phyloP scores from a whole-genome alignment of 441 rosid genomes.

The Pelargonium fulgidum region DNA sequence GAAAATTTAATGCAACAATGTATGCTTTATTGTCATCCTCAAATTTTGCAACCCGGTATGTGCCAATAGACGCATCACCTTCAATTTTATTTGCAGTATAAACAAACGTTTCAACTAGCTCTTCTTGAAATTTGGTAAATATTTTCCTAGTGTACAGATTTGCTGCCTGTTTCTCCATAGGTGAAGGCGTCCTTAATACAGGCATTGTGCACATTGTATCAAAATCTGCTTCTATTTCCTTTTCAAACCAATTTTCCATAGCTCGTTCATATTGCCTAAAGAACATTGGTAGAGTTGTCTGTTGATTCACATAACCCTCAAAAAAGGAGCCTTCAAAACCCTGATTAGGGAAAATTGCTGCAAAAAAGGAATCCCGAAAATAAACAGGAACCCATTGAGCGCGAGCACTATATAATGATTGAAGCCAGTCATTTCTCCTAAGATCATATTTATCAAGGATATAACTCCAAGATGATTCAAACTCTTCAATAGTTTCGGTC shows the following conservation, averaged over 20 bases:
- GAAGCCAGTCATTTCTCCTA: slow-evolving; percentile 80
- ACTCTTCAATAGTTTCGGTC: slow-evolving; percentile 86
- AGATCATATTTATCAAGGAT: slow-evolving; percentile 76
- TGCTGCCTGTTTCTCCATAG: slow-evolving; percentile 98
- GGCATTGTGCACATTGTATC: slow-evolving; percentile 82
- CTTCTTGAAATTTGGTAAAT: slow-evolving; percentile 89
- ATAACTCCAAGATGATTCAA: slow-evolving; percentile 76
- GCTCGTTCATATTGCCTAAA: slow-evolving; percentile 95
- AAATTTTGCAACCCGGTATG: slow-evolving; percentile 89
- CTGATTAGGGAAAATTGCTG: slow-evolving; percentile 54
- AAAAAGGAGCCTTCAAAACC: slow-evolving; percentile 71
- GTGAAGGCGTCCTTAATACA: slow-evolving; percentile 79
- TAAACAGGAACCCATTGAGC: slow-evolving; percentile 88
- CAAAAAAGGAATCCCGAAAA: slow-evolving; percentile 82
- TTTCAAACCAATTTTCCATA: slow-evolving; percentile 73
- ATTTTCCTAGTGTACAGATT: slow-evolving; percentile 62
- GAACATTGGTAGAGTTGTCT: slow-evolving; percentile 76
- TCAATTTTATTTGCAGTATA: slow-evolving; percentile 85
- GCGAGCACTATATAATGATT: slow-evolving; percentile 64
- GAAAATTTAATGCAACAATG: slow-evolving; percentile 62
- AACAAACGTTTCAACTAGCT: slow-evolving; percentile 92
- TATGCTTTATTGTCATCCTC: slow-evolving; percentile 79
- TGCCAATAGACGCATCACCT: slow-evolving; percentile 52
- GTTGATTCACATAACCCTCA: slow-evolving; percentile 82
- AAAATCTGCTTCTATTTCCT: slow-evolving; percentile 80